Evolutionary conservation across 345 rosid genomes (phyloP), one percentile per base, ranked within the genome.

Genomic region (Populus euphratica): DNA sequence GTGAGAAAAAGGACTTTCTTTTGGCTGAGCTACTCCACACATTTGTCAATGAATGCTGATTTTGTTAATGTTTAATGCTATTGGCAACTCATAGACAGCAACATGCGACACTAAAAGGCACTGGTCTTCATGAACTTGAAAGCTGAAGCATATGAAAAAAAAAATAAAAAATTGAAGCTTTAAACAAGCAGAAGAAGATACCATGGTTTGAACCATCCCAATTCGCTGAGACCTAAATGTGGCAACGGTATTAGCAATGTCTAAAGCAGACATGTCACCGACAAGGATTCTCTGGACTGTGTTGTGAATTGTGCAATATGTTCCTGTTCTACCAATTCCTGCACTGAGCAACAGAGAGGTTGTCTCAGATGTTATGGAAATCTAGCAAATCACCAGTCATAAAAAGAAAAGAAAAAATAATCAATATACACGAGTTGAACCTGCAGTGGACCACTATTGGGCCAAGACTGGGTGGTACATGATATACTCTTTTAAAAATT

Each of bases 391-490:
- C 35, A 35, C 13, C 69, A 68, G 47, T 68, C 68, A 18, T 56
- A 56, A 65, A 27, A 36, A 76, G 76, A 76, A 75, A 38, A 59
- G 2, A 17, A 23, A 33, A 39, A 27, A 27, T 27, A 27, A 29
- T 44, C 8, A 27, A 80, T 2, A 77, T 56, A 62, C 36, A 59
- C 36, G 73, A 70, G 69, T 54, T 41, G 77, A 87, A 96, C 99
- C 99, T 96, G 99, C 98, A 96, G 81, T 96, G 99, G 76, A 96
- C 98, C 63, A 87, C 90, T 78, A 93, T 85, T 52, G 97, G 97
- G 29, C 95, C 98, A 41, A 89, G 83, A 81, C 77, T 86, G n/a
- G 92, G 89, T 52, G 90, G 90, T 64, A 90, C 77, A 52, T 81
- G 86, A 76, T 88, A 78, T 61, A 86, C 56, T 84, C 93, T 86